These are phyloP conservation scores for Aspergillus indologenus DNA, from an alignment of 495 filamentous ascomycete genomes.

Conservation along the genomic window DNA sequence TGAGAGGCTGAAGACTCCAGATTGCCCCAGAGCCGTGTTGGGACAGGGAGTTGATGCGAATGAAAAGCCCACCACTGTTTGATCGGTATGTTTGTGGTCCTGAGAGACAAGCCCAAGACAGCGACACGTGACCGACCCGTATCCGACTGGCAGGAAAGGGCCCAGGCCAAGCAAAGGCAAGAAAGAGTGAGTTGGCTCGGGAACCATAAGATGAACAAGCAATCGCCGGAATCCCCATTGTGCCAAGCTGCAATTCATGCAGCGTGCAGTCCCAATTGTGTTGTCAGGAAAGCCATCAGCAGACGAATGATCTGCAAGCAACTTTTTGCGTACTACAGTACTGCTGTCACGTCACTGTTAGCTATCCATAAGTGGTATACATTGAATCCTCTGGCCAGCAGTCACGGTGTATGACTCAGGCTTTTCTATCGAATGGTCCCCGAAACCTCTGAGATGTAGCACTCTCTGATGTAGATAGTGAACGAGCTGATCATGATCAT, in stretches of 20 bases:
- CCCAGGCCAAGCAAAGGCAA: background rate
- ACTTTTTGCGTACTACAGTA: background rate
- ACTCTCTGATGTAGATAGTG: background rate
- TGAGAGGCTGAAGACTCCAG: background rate
- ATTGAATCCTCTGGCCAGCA: background rate
- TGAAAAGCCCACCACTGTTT: background rate
- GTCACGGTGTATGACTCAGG: background rate
- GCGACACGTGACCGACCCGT: constrained; percentile 14
- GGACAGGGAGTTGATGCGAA: background rate
- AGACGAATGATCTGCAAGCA: background rate
- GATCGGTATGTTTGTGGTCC: background rate
- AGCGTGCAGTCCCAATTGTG: background rate
- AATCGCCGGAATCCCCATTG: background rate
- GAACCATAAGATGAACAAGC: background rate
- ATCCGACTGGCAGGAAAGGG: constrained; percentile 12
- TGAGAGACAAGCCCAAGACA: background rate
- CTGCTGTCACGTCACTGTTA: background rate
- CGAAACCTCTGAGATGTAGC: background rate
- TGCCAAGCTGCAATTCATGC: constrained; percentile 3
- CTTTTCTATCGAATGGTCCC: background rate
- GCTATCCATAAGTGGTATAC: no score
- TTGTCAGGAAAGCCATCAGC: background rate
- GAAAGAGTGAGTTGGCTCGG: background rate
- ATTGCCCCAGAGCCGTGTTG: background rate
- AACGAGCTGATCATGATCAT: background rate